These are phyloP conservation scores for Austroboletus niveus DNA, from an alignment of 1,284 basidiomycete species.

Conservation along the genomic window DNA sequence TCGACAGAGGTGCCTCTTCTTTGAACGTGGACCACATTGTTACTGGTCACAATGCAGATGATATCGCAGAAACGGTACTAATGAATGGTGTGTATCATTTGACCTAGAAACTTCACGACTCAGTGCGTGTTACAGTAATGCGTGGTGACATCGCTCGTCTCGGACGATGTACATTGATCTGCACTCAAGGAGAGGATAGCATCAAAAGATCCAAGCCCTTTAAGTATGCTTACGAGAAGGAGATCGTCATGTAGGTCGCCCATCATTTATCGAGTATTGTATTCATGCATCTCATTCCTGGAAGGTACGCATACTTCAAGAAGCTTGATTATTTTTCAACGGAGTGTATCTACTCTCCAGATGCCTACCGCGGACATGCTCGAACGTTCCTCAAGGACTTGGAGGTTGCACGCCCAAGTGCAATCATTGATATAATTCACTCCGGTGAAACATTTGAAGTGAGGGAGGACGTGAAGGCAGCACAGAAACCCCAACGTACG, in stretches of 20 bases:
- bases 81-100: slow-evolving; percentile 86
- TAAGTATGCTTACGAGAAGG: slow-evolving; percentile 99
- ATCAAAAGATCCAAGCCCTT: slow-evolving; percentile 98
- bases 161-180: slow-evolving; percentile 91
- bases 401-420: slow-evolving; percentile 89
- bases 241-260: slow-evolving; percentile 89
- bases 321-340: slow-evolving; percentile 99
- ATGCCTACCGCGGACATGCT: slow-evolving; percentile 96
- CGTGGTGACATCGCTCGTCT: slow-evolving; percentile 95
- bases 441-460: slow-evolving; percentile 90
- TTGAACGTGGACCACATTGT: slow-evolving; percentile 96
- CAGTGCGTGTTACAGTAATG: slow-evolving; percentile 66
- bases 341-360: slow-evolving; percentile 98
- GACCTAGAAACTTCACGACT: not conserved
- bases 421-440: slow-evolving; percentile 97
- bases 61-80: slow-evolving; percentile 96
- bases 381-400: slow-evolving; percentile 93
- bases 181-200: slow-evolving; percentile 90
- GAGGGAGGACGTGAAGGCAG: slow-evolving; percentile 73
- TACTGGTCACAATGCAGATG: slow-evolving; percentile 98
- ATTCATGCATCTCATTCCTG: slow-evolving; percentile 5
- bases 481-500: slow-evolving; percentile 78
- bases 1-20: slow-evolving; percentile 90
- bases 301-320: slow-evolving; percentile 97
- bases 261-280: not conserved